Percentiles rank a stretch among this genome's conserved stretches.
These are phyloP conservation scores for Gamsiella multidivaricata DNA, from an alignment of 192 early-diverging fungal genomes.

Conservation along the genomic window DNA sequence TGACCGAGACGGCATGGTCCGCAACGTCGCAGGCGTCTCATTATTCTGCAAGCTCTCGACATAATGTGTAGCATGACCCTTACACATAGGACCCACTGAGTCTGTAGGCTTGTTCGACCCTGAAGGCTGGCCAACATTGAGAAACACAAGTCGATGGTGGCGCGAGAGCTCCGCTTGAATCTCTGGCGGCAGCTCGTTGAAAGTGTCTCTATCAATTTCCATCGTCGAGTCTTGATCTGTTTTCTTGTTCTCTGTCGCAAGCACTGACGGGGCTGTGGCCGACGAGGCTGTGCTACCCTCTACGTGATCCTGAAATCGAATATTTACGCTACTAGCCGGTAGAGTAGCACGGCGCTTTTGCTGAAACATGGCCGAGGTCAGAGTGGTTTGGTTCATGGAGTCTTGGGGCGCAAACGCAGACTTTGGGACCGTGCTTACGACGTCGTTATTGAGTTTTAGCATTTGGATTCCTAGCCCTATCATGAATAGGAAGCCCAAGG, in stretches of 20 bases:
- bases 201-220: conserved; percentile 47
- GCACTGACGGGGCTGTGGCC: background rate
- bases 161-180: conserved; percentile 51
- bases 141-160: conserved; percentile 25
- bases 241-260: too few relatives aligned
- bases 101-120: too few relatives aligned
- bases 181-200: conserved; percentile 48
- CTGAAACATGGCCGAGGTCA: conserved; percentile 39
- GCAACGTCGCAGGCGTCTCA: background rate
- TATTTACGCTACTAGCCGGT: too few relatives aligned
- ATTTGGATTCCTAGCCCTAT: conserved; percentile 66
- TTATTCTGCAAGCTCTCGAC: background rate
- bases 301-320: too few relatives aligned
- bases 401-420: conserved; percentile 10
- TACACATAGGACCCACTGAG: too few relatives aligned
- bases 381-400: conserved; percentile 33
- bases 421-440: conserved; percentile 20
- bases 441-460: conserved; percentile 56
- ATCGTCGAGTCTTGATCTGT: background rate
- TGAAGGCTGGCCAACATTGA: background rate
- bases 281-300: too few relatives aligned
- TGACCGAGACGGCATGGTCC: conserved; percentile 56
- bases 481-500: background rate
- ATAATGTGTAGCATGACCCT: too few relatives aligned
- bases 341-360: background rate